Evolutionary conservation across 106 monocot genomes (phyloP).

Genomic region (Dioscorea dumetorum): DNA sequence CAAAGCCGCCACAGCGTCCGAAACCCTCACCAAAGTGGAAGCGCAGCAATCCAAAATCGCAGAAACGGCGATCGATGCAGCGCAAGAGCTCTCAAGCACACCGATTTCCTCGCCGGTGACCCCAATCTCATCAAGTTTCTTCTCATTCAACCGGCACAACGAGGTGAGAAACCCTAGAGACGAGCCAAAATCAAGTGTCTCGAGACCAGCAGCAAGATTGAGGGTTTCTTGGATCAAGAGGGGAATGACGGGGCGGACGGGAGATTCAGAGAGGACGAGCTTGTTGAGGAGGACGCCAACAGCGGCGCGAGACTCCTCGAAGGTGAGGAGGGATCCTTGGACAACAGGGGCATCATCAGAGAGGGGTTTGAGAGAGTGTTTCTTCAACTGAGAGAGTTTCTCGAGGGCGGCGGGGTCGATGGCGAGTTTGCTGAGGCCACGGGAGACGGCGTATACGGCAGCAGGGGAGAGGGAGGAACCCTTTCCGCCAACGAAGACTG

Average conservation of each 20-base stretch:
- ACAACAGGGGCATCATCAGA: background rate
- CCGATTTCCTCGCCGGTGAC: constrained; percentile 32
- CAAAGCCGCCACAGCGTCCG: constrained; percentile 75
- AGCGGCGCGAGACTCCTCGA: constrained; percentile 52
- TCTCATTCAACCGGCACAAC: constrained; percentile 24
- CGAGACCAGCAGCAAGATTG: constrained; percentile 11
- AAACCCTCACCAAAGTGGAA: constrained; percentile 33
- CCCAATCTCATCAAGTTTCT: constrained; percentile 20
- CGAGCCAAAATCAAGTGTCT: constrained; percentile 57
- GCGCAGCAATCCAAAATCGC: constrained; percentile 63
- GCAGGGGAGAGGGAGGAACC: constrained; percentile 45
- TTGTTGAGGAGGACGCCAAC: constrained; percentile 78
- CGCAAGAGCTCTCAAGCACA: constrained; percentile 33
- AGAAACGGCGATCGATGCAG: constrained; percentile 28
- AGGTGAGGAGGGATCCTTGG: constrained; percentile 10
- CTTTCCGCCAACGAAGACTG: constrained; percentile 61
- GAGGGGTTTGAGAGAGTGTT: constrained; percentile 1
- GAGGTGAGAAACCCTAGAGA: constrained; percentile 32
- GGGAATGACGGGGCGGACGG: constrained; percentile 32
- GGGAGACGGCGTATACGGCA: constrained; percentile 49
- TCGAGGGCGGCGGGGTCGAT: constrained; percentile 78
- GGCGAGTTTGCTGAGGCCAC: constrained; percentile 13
- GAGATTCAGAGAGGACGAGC: constrained; percentile 47
- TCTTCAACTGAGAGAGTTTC: constrained; percentile 36
- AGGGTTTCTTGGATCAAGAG: constrained; percentile 32